phyloP scores from a whole-genome alignment of 2,329 filamentous ascomycete genomes.

The Fusarium albidum region DNA sequence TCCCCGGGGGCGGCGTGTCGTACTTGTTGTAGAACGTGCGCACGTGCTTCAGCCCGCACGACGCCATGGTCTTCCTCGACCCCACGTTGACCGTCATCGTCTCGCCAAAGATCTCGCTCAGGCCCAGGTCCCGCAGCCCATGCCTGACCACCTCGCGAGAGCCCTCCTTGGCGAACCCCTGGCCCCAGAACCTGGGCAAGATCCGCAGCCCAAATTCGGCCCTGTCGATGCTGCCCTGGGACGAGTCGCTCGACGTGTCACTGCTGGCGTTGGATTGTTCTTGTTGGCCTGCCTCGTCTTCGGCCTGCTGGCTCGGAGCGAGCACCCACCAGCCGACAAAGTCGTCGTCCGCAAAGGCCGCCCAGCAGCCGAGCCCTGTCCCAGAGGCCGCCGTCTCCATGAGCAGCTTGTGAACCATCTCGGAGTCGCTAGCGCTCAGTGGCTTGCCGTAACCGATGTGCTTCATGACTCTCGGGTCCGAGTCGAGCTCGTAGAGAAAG shows the following conservation, averaged over 20 bases:
- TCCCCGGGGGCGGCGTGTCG: conserved; percentile 35
- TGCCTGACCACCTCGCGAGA: conserved; percentile 40
- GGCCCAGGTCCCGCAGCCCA: conserved; percentile 39
- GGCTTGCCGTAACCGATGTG: conserved; percentile 37
- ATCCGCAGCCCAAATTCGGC: conserved; percentile 41
- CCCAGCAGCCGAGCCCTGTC: conserved; percentile 35
- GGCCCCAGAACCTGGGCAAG: conserved; percentile 41
- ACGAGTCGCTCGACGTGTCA: conserved; percentile 11
- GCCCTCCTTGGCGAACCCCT: conserved; percentile 44
- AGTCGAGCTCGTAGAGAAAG: conserved; percentile 32
- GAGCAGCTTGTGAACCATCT: conserved; percentile 34
- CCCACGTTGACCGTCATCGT: conserved; percentile 44
- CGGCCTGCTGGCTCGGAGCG: conserved; percentile 29
- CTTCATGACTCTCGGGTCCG: conserved; percentile 32
- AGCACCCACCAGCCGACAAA: conserved; percentile 45
- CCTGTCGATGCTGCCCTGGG: conserved; percentile 18
- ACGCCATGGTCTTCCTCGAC: conserved; percentile 36
- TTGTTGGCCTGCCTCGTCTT: neutral
- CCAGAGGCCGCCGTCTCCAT: conserved; percentile 32
- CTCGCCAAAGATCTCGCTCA: conserved; percentile 38
- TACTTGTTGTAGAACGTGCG: conserved; percentile 38
- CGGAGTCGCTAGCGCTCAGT: conserved; percentile 26
- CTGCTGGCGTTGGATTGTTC: neutral
- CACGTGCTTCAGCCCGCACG: conserved; percentile 30
- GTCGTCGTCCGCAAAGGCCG: conserved; percentile 31